Base-by-base conservation (phyloP, 306 rosid genomes). In the Prosopis cineraria region DNA sequence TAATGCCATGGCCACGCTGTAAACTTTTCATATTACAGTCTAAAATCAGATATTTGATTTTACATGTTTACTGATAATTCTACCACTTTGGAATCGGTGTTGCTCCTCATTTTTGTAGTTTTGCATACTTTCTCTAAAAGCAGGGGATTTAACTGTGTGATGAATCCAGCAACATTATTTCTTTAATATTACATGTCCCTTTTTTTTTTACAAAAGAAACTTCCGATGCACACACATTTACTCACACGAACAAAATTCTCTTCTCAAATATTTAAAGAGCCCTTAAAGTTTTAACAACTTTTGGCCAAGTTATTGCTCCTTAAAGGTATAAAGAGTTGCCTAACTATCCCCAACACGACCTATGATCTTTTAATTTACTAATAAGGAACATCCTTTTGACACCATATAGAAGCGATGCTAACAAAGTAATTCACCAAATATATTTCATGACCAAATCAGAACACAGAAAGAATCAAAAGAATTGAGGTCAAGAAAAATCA, bases 401-500 rank as follows among this genome's bases (percentile, higher is more conserved):
- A 79, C 44, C 59, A 83, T 37, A 52, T 20, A 20, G 31, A 53
- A 53, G 60, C 29, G 60, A 73, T 19, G 41, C 48, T 30, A 52
- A 14, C 27, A 36, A 22, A 37, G 30, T 19, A 52, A 47, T 50
- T 66, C 43, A 47, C 34, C 29, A 37, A 36, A 66, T 44, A 65
- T 56, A 77, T 25, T 58, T 78, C 59, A 73, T 68, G 41, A 50
- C 34, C 33, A 64, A 45, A 60, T 55, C 33, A 73, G 78, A 77
- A 52, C 25, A 50, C 17, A 33, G 13, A 40, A 72, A 69, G 55
- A 80, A 68, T 47, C 45, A 68, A 68, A 73, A 24, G 44, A 48
- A 75, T 16, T 37, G 29, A 45, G 34, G 53, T 69, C 13, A 33
- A 37, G 24, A 34, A 34, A 37, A 17, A 67, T 31, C 33, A 73